These are phyloP conservation scores for Jaltomata sinuosa DNA, from an alignment of 257 asterid species.

Conservation along the genomic window DNA sequence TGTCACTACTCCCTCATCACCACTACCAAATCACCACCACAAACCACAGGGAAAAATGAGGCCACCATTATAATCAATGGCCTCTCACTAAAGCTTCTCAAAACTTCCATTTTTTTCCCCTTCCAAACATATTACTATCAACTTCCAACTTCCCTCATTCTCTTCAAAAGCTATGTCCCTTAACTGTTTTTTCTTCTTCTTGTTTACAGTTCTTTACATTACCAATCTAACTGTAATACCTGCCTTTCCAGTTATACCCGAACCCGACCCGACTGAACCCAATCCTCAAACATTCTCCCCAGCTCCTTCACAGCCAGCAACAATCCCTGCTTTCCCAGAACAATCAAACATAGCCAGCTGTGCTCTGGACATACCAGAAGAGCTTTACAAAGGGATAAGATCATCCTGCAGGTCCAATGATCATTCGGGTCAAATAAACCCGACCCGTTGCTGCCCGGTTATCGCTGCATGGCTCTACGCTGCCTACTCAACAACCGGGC, in stretches of 20 bases:
- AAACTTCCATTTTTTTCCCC: background rate
- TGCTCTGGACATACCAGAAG: conserved; percentile 65
- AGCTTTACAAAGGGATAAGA: conserved; percentile 83
- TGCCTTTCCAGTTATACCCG: background rate
- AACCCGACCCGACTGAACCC: background rate
- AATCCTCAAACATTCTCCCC: conserved; percentile 22
- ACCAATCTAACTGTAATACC: background rate
- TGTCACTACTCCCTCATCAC: background rate
- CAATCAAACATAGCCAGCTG: conserved; percentile 51
- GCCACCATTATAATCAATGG: background rate
- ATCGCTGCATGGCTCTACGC: conserved; percentile 98
- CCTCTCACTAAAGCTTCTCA: background rate
- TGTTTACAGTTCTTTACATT: background rate
- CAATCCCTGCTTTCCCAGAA: conserved; percentile 84
- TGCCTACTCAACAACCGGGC: conserved; percentile 78
- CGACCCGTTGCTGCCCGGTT: conserved; percentile 91
- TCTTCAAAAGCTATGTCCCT: background rate
- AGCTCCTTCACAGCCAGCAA: conserved; percentile 7
- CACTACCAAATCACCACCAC: background rate
- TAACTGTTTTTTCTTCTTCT: background rate
- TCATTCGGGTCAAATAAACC: conserved; percentile 21
- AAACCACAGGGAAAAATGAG: background rate
- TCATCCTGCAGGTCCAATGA: conserved; percentile 72
- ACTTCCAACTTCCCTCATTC: background rate
- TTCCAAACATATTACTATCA: background rate